Conservation (phyloP, 495 filamentous ascomycete species). For the Neurospora sublineolata region DNA sequence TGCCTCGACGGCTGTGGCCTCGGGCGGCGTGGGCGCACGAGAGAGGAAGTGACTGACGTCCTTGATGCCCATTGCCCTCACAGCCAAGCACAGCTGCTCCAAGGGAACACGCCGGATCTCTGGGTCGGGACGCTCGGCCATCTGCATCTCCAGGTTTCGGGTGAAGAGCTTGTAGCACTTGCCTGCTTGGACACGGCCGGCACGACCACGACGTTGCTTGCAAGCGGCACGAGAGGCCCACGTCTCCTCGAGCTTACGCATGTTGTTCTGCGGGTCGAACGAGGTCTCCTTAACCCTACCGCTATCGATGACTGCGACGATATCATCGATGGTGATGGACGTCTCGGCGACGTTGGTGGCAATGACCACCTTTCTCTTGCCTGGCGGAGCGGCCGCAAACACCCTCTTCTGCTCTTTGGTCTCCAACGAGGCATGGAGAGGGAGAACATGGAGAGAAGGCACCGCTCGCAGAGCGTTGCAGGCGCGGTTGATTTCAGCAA, state of each 20-base stretch:
- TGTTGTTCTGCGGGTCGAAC: slow-evolving; percentile 84
- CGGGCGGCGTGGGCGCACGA: slow-evolving; percentile 79
- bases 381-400: slow-evolving; percentile 62
- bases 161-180: slow-evolving; percentile 96
- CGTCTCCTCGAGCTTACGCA: slow-evolving; percentile 85
- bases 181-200: slow-evolving; percentile 81
- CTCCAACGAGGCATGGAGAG: slow-evolving; percentile 84
- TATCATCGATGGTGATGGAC: slow-evolving; percentile 94
- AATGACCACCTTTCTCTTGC: slow-evolving; percentile 81
- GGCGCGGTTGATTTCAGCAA: slow-evolving; percentile 76
- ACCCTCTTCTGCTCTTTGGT: slow-evolving; percentile 79
- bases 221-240: slow-evolving; percentile 94
- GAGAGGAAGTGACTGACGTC: slow-evolving; percentile 73
- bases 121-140: slow-evolving; percentile 83
- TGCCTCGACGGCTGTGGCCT: slow-evolving; percentile 69
- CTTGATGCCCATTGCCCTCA: slow-evolving; percentile 83
- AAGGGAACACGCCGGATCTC: slow-evolving; percentile 88
- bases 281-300: slow-evolving; percentile 93
- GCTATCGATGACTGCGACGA: slow-evolving; percentile 92
- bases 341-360: slow-evolving; percentile 97
- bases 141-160: slow-evolving; percentile 66
- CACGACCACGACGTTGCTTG: slow-evolving; percentile 91
- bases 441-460: slow-evolving; percentile 67
- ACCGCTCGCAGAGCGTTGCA: slow-evolving; percentile 56
- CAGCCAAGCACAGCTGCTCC: slow-evolving; percentile 87